Evolutionary conservation across 192 early-diverging fungal species (phyloP).

Genomic region (Rhizophagus clarus): DNA sequence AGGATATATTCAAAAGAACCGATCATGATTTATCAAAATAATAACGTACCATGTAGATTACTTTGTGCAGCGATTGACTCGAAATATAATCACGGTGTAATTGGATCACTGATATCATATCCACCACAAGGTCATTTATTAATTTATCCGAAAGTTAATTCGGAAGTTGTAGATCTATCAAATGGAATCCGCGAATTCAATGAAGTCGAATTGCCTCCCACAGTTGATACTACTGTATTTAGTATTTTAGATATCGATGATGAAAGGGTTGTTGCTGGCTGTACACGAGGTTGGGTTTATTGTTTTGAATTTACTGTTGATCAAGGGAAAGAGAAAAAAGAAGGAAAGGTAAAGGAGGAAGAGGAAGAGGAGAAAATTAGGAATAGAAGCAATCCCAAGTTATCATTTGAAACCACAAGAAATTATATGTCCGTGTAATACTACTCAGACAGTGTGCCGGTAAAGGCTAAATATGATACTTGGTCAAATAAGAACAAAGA

Average conservation of each 20-base stretch:
- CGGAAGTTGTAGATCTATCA: neutral
- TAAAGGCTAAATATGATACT: too few species aligned
- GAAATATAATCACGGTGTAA: conserved; percentile 3
- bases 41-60: neutral
- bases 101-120: conserved; percentile 1
- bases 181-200: neutral
- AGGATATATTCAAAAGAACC: conserved; percentile 2
- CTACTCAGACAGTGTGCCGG: too few species aligned
- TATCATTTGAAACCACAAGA: too few species aligned
- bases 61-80: conserved; percentile 10
- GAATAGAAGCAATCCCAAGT: too few species aligned
- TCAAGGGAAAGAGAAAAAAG: neutral
- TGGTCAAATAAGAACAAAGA: too few species aligned
- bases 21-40: conserved; percentile 9
- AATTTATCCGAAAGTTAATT: conserved; percentile 3
- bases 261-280: conserved; percentile 17
- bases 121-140: conserved; percentile 10
- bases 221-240: neutral
- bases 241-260: neutral
- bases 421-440: too few species aligned
- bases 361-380: too few species aligned
- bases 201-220: too few species aligned
- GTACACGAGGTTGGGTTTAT: conserved; percentile 9
- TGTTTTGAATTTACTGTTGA: conserved; percentile 8
- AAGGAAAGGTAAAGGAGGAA: neutral